Conservation (phyloP, 2,329 filamentous ascomycete genomes). For the Diaporthe sp. region DNA sequence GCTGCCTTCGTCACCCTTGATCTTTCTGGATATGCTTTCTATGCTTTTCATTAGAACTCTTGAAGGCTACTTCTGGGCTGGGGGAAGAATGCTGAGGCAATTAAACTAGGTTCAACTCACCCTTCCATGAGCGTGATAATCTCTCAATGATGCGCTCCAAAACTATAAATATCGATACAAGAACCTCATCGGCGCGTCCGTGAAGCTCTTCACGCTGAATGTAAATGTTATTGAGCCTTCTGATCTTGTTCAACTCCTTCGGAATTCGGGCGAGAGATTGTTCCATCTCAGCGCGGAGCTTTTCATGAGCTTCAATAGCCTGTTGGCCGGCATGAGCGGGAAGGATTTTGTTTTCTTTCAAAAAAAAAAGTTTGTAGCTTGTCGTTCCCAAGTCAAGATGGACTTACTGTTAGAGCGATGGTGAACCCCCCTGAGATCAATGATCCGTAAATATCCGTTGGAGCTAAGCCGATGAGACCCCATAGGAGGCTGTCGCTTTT, state of each 20-base stretch:
- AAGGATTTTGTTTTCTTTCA: no score
- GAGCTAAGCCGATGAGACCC: neutral
- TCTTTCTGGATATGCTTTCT: neutral
- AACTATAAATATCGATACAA: neutral
- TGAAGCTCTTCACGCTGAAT: neutral
- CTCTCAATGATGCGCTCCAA: neutral
- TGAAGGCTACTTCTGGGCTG: no score
- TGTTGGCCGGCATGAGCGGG: neutral
- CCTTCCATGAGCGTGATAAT: neutral
- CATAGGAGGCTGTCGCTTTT: neutral
- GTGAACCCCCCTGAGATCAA: neutral
- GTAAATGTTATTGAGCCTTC: neutral
- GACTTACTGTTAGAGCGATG: neutral
- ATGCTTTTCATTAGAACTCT: neutral
- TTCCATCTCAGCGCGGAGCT: neutral
- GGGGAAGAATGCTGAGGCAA: accelerated
- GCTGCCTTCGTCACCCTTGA: neutral
- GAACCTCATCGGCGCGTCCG: neutral
- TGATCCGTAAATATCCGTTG: neutral
- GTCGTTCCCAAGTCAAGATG: no score
- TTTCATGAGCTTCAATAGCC: neutral
- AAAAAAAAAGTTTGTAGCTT: no score
- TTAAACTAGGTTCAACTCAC: no score
- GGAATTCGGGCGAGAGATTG: neutral
- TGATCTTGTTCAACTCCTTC: neutral